Base-by-base conservation (phyloP, 2,329 filamentous ascomycete species). In the Aureobasidium pullulans region DNA sequence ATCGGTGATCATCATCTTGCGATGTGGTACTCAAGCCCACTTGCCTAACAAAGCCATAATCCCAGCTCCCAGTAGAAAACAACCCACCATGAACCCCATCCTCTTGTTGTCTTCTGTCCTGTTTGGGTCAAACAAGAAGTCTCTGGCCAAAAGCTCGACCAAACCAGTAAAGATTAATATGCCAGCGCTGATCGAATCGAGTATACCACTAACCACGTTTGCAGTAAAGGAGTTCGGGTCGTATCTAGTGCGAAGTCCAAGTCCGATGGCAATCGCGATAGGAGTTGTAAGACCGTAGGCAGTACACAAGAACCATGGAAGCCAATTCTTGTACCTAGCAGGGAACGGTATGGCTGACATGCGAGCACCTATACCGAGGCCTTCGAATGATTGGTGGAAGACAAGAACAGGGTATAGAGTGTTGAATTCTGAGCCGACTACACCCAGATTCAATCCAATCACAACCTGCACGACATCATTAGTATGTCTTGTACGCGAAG, bases 381-480 rank as follows among this genome's bases (percentile, higher is more conserved):
- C 92, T 73, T 96, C 92, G 62, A 96, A 96, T 29, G 89, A 90
- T 71, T 96, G 92, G 72, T 96, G 92, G 78, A 96, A 96, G 65
- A 90, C 84, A 6, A 86, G 75, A n/a, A 86, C 84, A 54, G 84
- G 76, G 70, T 85, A 86, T 2, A 86, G 76, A 0, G 82, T 85
- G 59, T 73, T 75, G 67, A 86, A 86, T 63, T 84, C 83, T 0
- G 72, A 66, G n/a, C 83, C 83, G 0, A 83, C 74, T 1, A 85
- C 83, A 6, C 82, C 83, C 15, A 56, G 16, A 8, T 56, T 56
- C 6, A 56, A 40, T 2, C 46, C 46, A 29, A 59, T 44, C 7
- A 50, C 44, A 28, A 48, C 34, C 42, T 58, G 34, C 7, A 54
- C 2, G 50, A 54, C 2, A 32, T n/a, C 6, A 11, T 54, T 19